Percentiles rank a stretch among this genome's conserved stretches.
Evolutionary conservation across 1,139 yeast species (phyloP).

Genomic region (Kluyveromyces marxianus): DNA sequence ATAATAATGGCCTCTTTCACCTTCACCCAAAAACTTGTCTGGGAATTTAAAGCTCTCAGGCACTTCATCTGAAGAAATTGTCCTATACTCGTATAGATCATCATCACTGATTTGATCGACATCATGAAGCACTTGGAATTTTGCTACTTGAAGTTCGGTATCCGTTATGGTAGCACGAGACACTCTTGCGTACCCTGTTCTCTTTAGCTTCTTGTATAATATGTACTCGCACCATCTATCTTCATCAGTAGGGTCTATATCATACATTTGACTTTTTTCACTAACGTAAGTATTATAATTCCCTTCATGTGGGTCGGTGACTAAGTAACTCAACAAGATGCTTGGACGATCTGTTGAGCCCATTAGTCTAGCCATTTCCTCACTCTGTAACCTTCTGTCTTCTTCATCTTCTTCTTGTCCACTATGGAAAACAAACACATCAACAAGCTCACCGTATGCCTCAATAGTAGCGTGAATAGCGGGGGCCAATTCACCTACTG

Average conservation of each 20-base stretch:
- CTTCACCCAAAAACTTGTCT: slow-evolving; percentile 76
- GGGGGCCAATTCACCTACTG: slow-evolving; percentile 96
- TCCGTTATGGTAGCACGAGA: slow-evolving; percentile 92
- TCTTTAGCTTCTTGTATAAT: slow-evolving; percentile 73
- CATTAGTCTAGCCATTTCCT: slow-evolving; percentile 72
- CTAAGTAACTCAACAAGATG: slow-evolving; percentile 79
- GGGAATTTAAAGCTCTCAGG: slow-evolving; percentile 72
- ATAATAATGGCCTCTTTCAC: slow-evolving; percentile 86
- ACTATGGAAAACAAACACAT: slow-evolving; percentile 92
- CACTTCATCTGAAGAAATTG: slow-evolving; percentile 49
- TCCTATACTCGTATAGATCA: slow-evolving; percentile 47
- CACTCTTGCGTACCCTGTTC: slow-evolving; percentile 90
- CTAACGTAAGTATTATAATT: slow-evolving; percentile 90
- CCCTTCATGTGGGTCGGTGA: slow-evolving; percentile 78
- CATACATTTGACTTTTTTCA: slow-evolving; percentile 77
- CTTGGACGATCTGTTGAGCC: slow-evolving; percentile 70
- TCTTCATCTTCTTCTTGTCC: slow-evolving; percentile 98
- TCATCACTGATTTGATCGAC: slow-evolving; percentile 35
- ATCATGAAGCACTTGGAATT: slow-evolving; percentile 58
- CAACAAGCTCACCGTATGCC: slow-evolving; percentile 79
- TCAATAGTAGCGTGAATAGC: slow-evolving; percentile 95
- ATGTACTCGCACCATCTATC: slow-evolving; percentile 99
- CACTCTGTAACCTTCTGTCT: slow-evolving; percentile 82
- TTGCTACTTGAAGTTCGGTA: slow-evolving; percentile 92
- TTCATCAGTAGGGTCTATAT: slow-evolving; percentile 89